These are phyloP conservation scores for Pseudonitzschia multiseries DNA, from an alignment of 108 stramenopile species.

Conservation along the genomic window DNA sequence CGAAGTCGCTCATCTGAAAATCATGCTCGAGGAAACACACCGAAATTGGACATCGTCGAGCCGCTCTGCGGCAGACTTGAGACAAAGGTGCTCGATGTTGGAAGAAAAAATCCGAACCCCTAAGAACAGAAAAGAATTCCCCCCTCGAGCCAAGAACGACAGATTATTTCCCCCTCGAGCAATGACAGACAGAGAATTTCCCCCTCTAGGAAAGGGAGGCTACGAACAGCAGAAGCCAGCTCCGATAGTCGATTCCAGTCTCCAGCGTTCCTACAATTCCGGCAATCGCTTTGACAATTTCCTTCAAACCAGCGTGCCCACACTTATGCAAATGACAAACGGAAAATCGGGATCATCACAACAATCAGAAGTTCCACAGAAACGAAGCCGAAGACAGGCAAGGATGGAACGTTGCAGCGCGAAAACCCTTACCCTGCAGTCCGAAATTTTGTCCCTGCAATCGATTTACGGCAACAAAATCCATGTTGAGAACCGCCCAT, in stretches of 20 bases:
- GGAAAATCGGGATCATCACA: not conserved
- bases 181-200: too few species aligned
- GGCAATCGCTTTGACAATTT: conserved; percentile 1
- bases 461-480: not conserved
- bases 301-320: conserved; percentile 1
- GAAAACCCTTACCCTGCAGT: not conserved
- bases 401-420: not conserved
- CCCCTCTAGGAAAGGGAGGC: too few species aligned
- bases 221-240: not conserved
- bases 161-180: too few species aligned
- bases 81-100: not conserved
- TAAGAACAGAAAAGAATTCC: not conserved
- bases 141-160: not conserved
- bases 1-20: not conserved
- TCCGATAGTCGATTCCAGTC: not conserved
- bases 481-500: not conserved
- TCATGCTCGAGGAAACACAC: not conserved
- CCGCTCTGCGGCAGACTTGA: not conserved
- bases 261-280: not conserved
- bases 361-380: not conserved
- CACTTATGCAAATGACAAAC: not conserved
- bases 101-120: not conserved
- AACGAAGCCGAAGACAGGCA: not conserved
- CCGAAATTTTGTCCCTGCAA: not conserved
- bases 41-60: not conserved